A percentile compares a stretch with the other conserved stretches of the same genome.
phyloP scores from a whole-genome alignment of 495 filamentous ascomycete species.

The Aspergillus funiculosus region DNA sequence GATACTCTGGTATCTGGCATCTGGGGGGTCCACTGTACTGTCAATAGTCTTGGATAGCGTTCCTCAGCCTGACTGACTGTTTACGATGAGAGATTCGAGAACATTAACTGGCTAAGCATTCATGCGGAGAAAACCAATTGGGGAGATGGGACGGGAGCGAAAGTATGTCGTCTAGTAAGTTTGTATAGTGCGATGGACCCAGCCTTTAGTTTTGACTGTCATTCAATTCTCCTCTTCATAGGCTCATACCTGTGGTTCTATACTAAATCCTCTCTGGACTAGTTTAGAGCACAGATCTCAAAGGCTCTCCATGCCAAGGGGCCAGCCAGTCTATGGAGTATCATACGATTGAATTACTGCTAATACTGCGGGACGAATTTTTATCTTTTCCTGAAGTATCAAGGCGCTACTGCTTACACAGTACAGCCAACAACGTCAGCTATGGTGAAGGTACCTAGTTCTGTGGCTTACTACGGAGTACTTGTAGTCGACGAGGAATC shows the following conservation, averaged over 20 bases:
- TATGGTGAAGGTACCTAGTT: not conserved
- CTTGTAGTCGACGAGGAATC: not conserved
- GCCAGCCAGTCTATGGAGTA: not conserved
- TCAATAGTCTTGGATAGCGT: conserved; percentile 20
- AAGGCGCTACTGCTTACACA: no score
- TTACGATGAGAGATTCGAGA: not conserved
- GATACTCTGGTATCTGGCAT: conserved; percentile 8
- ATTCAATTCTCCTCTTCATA: not conserved
- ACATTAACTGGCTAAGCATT: conserved; percentile 12
- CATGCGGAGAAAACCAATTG: conserved; percentile 15
- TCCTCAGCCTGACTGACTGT: not conserved
- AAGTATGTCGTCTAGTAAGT: not conserved
- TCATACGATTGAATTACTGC: not conserved
- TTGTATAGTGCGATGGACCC: no score
- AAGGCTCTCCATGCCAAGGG: not conserved
- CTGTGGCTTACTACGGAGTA: not conserved
- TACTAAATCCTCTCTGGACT: not conserved
- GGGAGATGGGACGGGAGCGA: not conserved
- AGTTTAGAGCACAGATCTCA: conserved; percentile 5
- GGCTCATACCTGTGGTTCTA: not conserved
- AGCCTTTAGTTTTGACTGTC: no score
- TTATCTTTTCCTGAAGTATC: no score
- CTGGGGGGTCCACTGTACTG: conserved; percentile 11
- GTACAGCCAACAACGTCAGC: not conserved
- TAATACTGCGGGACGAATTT: no score